These are phyloP conservation scores for Syzygium aromaticum DNA, from an alignment of 345 rosid species.

Conservation along the genomic window DNA sequence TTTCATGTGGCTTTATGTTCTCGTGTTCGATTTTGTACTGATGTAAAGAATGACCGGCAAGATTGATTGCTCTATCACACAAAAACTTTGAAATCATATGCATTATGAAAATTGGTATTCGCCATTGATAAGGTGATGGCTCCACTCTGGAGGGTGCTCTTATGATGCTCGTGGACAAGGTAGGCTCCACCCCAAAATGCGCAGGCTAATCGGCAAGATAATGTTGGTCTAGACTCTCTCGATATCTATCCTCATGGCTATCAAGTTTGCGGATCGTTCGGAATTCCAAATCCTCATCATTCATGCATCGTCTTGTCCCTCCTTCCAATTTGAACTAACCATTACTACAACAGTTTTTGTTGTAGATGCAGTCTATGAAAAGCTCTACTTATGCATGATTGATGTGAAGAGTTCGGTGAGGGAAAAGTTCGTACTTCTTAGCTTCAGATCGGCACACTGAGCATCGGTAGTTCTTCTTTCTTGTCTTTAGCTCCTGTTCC, in stretches of 20 bases:
- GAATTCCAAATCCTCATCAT: not conserved
- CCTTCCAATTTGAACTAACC: not conserved
- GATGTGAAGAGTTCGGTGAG: not conserved
- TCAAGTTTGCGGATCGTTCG: not conserved
- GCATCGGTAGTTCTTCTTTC: not conserved
- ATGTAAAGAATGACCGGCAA: not conserved
- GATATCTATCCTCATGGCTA: not conserved
- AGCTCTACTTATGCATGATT: not conserved
- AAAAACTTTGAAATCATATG: not conserved
- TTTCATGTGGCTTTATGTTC: not conserved
- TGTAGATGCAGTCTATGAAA: not conserved
- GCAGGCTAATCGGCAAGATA: not conserved
- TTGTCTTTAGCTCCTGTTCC: not conserved
- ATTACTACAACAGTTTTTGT: not conserved
- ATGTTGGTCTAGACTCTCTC: not conserved
- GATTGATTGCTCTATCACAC: not conserved
- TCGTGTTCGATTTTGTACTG: not conserved
- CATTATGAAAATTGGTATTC: not conserved
- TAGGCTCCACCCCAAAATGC: not conserved
- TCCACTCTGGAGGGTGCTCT: not conserved
- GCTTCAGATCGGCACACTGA: not conserved
- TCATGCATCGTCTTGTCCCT: not conserved
- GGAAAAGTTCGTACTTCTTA: not conserved
- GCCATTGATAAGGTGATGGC: not conserved
- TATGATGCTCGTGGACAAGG: not conserved